A percentile compares a stretch with the other conserved stretches of the same genome.
Evolutionary conservation across 2,329 filamentous ascomycete genomes (phyloP).

Genomic region (Hypoxylon sp.): DNA sequence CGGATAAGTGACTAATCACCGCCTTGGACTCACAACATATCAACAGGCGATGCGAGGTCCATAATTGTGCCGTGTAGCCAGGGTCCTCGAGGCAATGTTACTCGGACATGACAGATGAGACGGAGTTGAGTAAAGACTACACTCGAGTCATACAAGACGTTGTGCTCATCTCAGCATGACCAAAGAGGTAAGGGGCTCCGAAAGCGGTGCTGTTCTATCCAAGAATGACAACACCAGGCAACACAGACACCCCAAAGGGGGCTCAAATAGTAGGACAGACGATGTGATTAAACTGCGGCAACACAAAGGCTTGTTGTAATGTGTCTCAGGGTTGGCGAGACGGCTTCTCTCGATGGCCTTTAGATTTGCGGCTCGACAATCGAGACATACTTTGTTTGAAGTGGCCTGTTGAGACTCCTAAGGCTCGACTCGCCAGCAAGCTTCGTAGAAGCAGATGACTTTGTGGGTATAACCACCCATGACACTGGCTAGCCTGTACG

Average conservation of each 20-base stretch:
- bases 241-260: conserved; percentile 37
- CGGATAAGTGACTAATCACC: conserved; percentile 2
- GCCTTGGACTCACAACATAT: conserved; percentile 13
- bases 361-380: conserved; percentile 31
- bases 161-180: conserved; percentile 40
- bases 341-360: conserved; percentile 25
- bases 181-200: conserved; percentile 41
- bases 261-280: conserved; percentile 33
- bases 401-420: conserved; percentile 8
- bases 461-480: not conserved
- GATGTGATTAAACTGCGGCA: conserved; percentile 38
- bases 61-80: conserved; percentile 34
- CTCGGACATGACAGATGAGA: conserved; percentile 43
- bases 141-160: conserved; percentile 36
- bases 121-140: conserved; percentile 34
- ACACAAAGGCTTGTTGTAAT: conserved; percentile 39
- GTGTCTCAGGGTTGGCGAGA: conserved; percentile 41
- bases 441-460: conserved; percentile 12
- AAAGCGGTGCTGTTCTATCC: conserved; percentile 40
- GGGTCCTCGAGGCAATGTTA: conserved; percentile 36
- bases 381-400: conserved; percentile 39
- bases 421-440: conserved; percentile 3
- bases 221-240: conserved; percentile 34
- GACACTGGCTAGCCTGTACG: conserved; percentile 6
- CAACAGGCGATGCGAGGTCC: conserved; percentile 26